Evolutionary conservation across 441 rosid genomes (phyloP), one percentile per base, ranked within the genome.

Genomic region (Lepidium campestre): DNA sequence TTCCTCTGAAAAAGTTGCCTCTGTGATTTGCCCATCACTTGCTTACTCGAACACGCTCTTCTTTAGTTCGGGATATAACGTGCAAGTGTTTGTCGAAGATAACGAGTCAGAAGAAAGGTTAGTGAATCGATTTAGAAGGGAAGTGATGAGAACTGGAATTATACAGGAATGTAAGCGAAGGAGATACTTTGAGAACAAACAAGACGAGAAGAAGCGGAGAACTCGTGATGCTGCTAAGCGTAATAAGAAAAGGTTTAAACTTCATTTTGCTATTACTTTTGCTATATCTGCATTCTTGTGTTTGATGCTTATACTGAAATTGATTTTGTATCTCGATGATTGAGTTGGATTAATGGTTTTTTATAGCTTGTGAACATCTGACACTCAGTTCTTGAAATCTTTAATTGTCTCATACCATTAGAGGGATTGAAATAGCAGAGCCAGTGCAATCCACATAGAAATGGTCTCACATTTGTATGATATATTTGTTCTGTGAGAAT

Each of bases 191-290:
- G 98, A 91, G 88, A 87, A 83, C 72, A 78, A 76, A 46, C 91
- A 86, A 57, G 98, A 91, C 4, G 86, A 86, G 90, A 82, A 79
- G 87, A 89, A 89, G 73, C 77, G 98, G 2, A 89, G 78, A 84
- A 13, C 78, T 14, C 89, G 93, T n/a, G 95, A 91, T 58, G 97
- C 94, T 27, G 94, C 96, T 59, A 91, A 82, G 89, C 90, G 94
- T 50, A 87, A 86, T 55, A 77, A 81, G 31, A 77, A 75, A 80
- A 85, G 95, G 95, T 86, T 18, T 66, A 58, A 7, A 17, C 4
- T 20, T 41, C 13, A 7, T 6, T 11, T 14, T 15, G 8, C 4
- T 66, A 23, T 7, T 14, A 7, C 18, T 44, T 12, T 68, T 56
- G 62, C 6, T 57, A 44, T 8, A 50, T 35, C 11, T 48, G 19